These are phyloP conservation scores for Phaeosphaeriaceae sp. DNA, from an alignment of 2,329 filamentous ascomycete genomes.

Conservation along the genomic window DNA sequence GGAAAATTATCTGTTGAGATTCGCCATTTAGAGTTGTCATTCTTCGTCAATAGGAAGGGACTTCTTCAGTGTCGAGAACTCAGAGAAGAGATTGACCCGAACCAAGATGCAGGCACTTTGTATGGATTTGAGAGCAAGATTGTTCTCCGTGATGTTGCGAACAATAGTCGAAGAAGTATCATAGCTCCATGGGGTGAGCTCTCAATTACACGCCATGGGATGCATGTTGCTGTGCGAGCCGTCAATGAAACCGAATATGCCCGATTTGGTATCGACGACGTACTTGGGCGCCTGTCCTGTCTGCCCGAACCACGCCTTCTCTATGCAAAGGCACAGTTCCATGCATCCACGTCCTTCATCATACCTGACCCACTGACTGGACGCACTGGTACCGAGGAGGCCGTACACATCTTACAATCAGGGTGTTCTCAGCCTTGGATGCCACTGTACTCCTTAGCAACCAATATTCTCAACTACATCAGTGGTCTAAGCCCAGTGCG, in stretches of 20 bases:
- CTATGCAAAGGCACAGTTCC: conserved; percentile 64
- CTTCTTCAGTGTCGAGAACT: conserved; percentile 60
- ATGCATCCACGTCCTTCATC: conserved; percentile 66
- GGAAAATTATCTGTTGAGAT: too few species aligned
- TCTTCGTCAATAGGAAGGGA: neutral
- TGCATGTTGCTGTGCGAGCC: conserved; percentile 52
- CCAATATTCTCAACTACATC: too few species aligned
- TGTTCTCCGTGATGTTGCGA: conserved; percentile 57
- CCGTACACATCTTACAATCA: conserved; percentile 58
- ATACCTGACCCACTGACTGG: conserved; percentile 65
- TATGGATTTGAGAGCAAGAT: conserved; percentile 67
- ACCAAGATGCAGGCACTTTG: conserved; percentile 66
- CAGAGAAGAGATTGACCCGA: conserved; percentile 44
- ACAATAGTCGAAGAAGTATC: conserved; percentile 56
- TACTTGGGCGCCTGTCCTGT: conserved; percentile 64
- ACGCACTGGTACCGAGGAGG: conserved; percentile 60
- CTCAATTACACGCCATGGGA: conserved; percentile 27
- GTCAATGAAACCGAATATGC: conserved; percentile 52
- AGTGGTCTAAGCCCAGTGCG: too few species aligned
- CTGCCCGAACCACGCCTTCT: conserved; percentile 62
- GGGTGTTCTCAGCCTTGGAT: conserved; percentile 54
- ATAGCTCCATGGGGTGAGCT: conserved; percentile 59
- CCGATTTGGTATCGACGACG: conserved; percentile 60
- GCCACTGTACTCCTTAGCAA: conserved; percentile 10
- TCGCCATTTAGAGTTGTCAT: too few species aligned